A percentile compares a stretch with the other conserved stretches of the same genome.
Evolutionary conservation across 75 land plant genomes (phyloP).

Genomic region (Selaginella moellendorffii): DNA sequence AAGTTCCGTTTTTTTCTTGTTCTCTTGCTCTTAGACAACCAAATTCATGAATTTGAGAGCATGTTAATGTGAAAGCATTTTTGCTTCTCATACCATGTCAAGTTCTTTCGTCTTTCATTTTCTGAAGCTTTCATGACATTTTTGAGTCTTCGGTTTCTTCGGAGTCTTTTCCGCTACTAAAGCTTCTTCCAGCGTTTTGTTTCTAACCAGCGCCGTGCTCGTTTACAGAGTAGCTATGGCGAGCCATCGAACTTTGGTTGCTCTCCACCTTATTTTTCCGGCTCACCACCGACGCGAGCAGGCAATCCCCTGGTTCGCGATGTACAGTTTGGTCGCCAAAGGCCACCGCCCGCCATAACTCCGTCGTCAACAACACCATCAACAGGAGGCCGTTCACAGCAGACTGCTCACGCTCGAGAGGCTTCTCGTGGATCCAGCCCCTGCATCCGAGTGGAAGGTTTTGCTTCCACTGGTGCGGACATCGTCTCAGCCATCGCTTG

Average conservation of each 20-base stretch:
- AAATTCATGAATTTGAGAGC: neutral
- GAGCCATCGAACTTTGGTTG: constrained; percentile 29
- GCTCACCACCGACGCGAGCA: constrained; percentile 74
- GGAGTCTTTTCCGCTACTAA: neutral
- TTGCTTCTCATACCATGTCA: no score
- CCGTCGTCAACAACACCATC: neutral
- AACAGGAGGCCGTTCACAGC: neutral
- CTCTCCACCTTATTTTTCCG: constrained; percentile 71
- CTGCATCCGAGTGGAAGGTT: neutral
- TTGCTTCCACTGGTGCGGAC: neutral
- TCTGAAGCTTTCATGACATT: neutral
- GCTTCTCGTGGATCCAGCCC: neutral
- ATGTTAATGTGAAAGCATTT: no score
- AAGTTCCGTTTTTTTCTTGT: no score
- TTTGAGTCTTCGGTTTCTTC: neutral
- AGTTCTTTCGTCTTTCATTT: neutral
- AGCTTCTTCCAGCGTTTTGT: no score
- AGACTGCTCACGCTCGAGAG: neutral
- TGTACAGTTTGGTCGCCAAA: constrained; percentile 36
- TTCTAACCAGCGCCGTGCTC: neutral
- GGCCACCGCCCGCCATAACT: constrained; percentile 10
- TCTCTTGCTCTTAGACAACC: no score
- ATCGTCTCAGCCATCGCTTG: neutral
- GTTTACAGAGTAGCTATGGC: constrained; percentile 25
- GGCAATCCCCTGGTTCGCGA: constrained; percentile 73